Evolutionary conservation across 495 filamentous ascomycete genomes (phyloP), one percentile per base, ranked within the genome.

Genomic region (Trichoderma virens): DNA sequence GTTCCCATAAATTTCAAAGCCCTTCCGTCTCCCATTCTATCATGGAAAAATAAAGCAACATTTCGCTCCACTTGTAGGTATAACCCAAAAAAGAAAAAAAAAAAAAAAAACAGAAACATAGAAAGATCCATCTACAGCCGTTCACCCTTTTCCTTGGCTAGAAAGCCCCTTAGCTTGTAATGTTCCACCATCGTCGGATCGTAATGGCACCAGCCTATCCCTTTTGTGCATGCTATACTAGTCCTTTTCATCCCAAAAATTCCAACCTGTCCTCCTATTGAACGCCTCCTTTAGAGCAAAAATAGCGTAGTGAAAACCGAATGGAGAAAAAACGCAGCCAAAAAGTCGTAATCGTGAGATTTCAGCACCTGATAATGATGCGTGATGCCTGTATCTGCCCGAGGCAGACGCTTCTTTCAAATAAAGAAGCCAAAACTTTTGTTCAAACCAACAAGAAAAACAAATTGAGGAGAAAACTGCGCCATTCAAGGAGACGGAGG

Each of bases 301-400:
- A 28, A 27, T 20, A 56, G 51, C 9, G 41, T 5, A 45, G 18
- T 25, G 32, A 35, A 35, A 35, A 35, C n/a, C n/a, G n/a, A 8
- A 20, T n/a, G 20, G 7, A 47, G n/a, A 47, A 25, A 47, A 47
- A 20, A 20, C 38, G 38, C 38, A 41, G 13, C 38, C 38, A 47
- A 56, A 56, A 28, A 30, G 51, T 56, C 51, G 27, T 56, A 56
- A 56, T 56, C 51, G 51, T 56, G 51, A 56, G 51, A 56, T 56
- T 20, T 25, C 51, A 20, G 51, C n/a, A 5, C 11, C 23, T 20
- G 28, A 27, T 30, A 56, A 23, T n/a, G 28, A 56, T 31, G 1
- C 0, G 25, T 27, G 25, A 28, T 23, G 6, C 25, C 9, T 30
- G 9, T 3, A 16, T 1, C 25, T 28, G 13, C 2, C 2, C 23